Evolutionary conservation across 495 filamentous ascomycete species (phyloP).

Genomic region (Penicillium taxi): DNA sequence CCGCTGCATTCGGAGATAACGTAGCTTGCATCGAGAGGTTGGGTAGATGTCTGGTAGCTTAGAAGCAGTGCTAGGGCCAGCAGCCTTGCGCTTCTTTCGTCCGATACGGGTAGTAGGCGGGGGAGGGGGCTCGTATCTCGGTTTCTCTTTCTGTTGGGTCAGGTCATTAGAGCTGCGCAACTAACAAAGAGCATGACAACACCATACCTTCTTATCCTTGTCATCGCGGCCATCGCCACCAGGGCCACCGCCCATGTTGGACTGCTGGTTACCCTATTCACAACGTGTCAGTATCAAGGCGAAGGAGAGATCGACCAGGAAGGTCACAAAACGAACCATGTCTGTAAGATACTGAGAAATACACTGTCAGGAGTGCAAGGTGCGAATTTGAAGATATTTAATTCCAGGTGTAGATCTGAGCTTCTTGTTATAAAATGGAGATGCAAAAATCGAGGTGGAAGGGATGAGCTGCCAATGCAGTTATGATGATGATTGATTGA

Average conservation of each 20-base stretch:
- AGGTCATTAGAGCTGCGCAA: slow-evolving; percentile 7
- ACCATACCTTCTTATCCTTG: slow-evolving; percentile 87
- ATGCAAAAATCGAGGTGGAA: slow-evolving; percentile 9
- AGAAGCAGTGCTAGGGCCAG: slow-evolving; percentile 83
- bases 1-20: slow-evolving; percentile 94
- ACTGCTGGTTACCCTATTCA: slow-evolving; percentile 65
- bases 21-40: slow-evolving; percentile 93
- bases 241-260: slow-evolving; percentile 65
- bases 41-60: slow-evolving; percentile 93
- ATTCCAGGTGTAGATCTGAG: not conserved
- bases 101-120: slow-evolving; percentile 94
- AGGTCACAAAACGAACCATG: slow-evolving; percentile 34
- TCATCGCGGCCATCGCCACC: slow-evolving; percentile 74
- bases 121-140: slow-evolving; percentile 97
- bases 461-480: slow-evolving; percentile 17
- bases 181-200: not conserved
- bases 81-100: slow-evolving; percentile 93
- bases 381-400: not conserved
- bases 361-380: slow-evolving; percentile 9
- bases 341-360: slow-evolving; percentile 17
- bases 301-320: slow-evolving; percentile 6
- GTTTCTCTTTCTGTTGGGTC: slow-evolving; percentile 82
- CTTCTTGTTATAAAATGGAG: not conserved
- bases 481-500: slow-evolving; percentile 11
- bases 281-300: slow-evolving; percentile 16